Conservation (phyloP, 192 early-diverging fungal species). For the Coemansia sp. region DNA sequence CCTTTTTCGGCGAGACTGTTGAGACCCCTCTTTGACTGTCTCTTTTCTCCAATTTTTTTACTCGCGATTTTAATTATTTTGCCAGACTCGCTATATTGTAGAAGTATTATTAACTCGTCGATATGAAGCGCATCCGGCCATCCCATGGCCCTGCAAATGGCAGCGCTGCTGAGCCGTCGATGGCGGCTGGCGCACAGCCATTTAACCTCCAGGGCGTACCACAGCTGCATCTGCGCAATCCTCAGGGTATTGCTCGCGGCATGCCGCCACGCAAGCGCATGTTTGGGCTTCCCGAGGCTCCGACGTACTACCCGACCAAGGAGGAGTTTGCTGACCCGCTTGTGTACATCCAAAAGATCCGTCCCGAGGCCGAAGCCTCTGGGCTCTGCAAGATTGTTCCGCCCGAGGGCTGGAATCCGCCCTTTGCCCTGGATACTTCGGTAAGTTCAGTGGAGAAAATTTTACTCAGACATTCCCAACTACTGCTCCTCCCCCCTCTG, state of each 20-base stretch:
- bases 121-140: slow-evolving; percentile 47
- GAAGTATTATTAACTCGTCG: neutral
- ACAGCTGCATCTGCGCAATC: slow-evolving; percentile 18
- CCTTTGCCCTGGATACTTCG: slow-evolving; percentile 80
- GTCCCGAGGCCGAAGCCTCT: slow-evolving; percentile 68
- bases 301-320: slow-evolving; percentile 74
- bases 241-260: slow-evolving; percentile 30
- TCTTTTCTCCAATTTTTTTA: neutral
- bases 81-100: neutral
- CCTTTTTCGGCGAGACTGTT: neutral
- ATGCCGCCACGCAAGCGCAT: slow-evolving; percentile 43
- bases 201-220: slow-evolving; percentile 39
- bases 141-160: slow-evolving; percentile 18
- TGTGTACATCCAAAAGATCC: slow-evolving; percentile 79
- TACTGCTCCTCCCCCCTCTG: neutral
- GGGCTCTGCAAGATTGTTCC: slow-evolving; percentile 95
- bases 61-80: neutral
- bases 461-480: slow-evolving; percentile 2
- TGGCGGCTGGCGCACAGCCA: neutral
- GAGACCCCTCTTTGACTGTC: neutral
- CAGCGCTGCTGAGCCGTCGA: neutral
- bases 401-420: slow-evolving; percentile 79
- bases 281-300: slow-evolving; percentile 75
- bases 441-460: slow-evolving; percentile 54
- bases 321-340: slow-evolving; percentile 85